Evolutionary conservation across 352 stramenopile species (phyloP), one percentile per base, ranked within the genome.

Genomic region (Globisporangium echinulatum): DNA sequence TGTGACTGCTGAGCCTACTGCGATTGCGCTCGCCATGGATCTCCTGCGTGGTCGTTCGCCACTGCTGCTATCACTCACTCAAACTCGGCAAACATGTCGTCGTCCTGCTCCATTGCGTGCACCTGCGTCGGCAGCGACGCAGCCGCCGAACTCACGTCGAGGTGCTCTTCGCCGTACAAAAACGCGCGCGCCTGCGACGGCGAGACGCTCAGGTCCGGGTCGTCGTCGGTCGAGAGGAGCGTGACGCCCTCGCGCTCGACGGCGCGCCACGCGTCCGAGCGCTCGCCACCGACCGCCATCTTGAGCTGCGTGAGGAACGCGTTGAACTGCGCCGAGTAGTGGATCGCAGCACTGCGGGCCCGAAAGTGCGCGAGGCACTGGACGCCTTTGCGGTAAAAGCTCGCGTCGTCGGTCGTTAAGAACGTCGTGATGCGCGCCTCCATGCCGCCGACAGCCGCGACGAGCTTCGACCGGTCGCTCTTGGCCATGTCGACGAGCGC

Each of bases 81-180:
- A 61, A 93, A 87, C 56, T 91, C 83, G 40, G 79, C 81, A 67
- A 91, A 93, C 75, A 93, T 87, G 54, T 89, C 81, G 59, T 89
- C 76, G 48, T 91, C 81, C 38, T 89, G 71, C 46, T 88, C 75
- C 59, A 82, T 79, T 0, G 64, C 68, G n/a, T 85, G 71, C 1
- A 86, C 65, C 42, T 88, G 77, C 7, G 76, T 87, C 17, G 81
- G 83, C 9, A 90, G 64, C 13, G 72, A 83, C 37, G 70, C 83
- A 3, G 69, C 75, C 8, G 70, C 68, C 6, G 71, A 57, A 44
- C 76, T 50, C 7, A 75, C 62, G 49, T 85, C 71, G 19, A 79
- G 40, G 58, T 79, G 67, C 49, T 83, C 73, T 11, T 85, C 78
- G n/a, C 82, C 82, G 14, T 77, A 74, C 36, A 93, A 59, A 59